These are phyloP conservation scores for Linnemannia exigua DNA, from an alignment of 192 early-diverging fungal genomes.

Conservation along the genomic window DNA sequence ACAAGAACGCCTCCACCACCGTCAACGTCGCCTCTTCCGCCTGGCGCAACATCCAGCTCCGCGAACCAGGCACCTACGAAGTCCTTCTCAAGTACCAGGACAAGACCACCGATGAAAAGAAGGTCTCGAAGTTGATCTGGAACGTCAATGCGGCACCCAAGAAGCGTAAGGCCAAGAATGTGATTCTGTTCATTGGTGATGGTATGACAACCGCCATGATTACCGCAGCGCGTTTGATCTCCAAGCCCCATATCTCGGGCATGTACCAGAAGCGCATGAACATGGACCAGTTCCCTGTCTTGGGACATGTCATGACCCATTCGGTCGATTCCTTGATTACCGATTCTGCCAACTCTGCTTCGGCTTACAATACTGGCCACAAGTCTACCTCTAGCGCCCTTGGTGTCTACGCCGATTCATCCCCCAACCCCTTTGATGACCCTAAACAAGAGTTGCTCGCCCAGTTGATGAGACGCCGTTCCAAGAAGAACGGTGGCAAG, in stretches of 20 bases:
- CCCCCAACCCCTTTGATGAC: slow-evolving; percentile 66
- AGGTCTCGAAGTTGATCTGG: slow-evolving; percentile 56
- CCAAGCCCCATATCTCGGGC: slow-evolving; percentile 64
- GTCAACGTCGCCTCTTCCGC: slow-evolving; percentile 59
- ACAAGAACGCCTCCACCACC: slow-evolving; percentile 31
- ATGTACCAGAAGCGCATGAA: slow-evolving; percentile 56
- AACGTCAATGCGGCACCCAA: slow-evolving; percentile 51
- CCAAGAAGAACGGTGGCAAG: slow-evolving; percentile 54
- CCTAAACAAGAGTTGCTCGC: slow-evolving; percentile 71
- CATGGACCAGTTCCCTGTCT: slow-evolving; percentile 59
- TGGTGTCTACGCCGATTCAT: slow-evolving; percentile 70
- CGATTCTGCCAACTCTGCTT: slow-evolving; percentile 74
- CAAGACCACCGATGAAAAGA: slow-evolving; percentile 25
- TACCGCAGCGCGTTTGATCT: slow-evolving; percentile 66
- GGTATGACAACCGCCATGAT: slow-evolving; percentile 70
- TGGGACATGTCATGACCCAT: slow-evolving; percentile 68
- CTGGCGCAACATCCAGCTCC: slow-evolving; percentile 52
- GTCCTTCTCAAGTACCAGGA: slow-evolving; percentile 50
- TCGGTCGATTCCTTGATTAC: slow-evolving; percentile 70
- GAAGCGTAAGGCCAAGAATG: slow-evolving; percentile 69
- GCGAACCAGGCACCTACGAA: slow-evolving; percentile 58
- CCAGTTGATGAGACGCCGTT: slow-evolving; percentile 65
- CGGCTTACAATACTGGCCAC: slow-evolving; percentile 68
- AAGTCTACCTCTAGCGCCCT: slow-evolving; percentile 65
- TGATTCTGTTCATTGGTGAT: slow-evolving; percentile 71